Base-by-base conservation (phyloP, 2,329 filamentous ascomycete species). In the Pseudocercospora musae region DNA sequence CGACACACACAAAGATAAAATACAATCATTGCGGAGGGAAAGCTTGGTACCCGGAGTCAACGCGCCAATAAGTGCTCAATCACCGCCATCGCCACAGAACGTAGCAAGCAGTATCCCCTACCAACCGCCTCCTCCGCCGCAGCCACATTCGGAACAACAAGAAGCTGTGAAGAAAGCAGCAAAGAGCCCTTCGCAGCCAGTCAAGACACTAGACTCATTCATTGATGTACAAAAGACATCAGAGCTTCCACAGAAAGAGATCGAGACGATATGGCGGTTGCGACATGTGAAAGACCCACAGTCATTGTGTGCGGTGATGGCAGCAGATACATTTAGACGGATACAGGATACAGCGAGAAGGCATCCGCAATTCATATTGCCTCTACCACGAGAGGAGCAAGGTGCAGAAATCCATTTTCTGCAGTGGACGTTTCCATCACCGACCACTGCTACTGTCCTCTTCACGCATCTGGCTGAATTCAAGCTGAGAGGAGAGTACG, bases 381-480 rank as follows among this genome's bases (percentile, higher is more conserved):
- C 95, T 0, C 84, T 98, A 6, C 90, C 90, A 68, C 90, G 85
- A 53, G 76, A 77, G 64, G 78, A 78, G 2, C 80, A 85, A 65
- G 91, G 91, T 57, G 91, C 92, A 52, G 95, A 98, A 77, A 92
- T 99, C 50, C 95, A 99, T 78, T 96, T 96, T 77, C 78, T 99
- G 65, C 94, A 99, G 78, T 99, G 96, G 92, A 90, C 90, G 0
- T 97, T 96, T 77, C 93, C 96, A 63, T 83, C 87, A 0, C 80
- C 82, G 2, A 78, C 82, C 1, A 82, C 81, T 0, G 78, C 79
- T 0, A 84, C 79, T 31, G 79, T 98, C 5, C 87, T 99, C 33
- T 98, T 99, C 79, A 99, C 95, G 0, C 90, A 95, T 73, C 83
- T 99, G 31, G 94, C 91, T 15, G 92, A 97, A 75, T 99, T 90